A percentile compares a stretch with the other conserved stretches of the same genome.
phyloP scores from a whole-genome alignment of 805 yeast species.

The Candida suzukii region DNA sequence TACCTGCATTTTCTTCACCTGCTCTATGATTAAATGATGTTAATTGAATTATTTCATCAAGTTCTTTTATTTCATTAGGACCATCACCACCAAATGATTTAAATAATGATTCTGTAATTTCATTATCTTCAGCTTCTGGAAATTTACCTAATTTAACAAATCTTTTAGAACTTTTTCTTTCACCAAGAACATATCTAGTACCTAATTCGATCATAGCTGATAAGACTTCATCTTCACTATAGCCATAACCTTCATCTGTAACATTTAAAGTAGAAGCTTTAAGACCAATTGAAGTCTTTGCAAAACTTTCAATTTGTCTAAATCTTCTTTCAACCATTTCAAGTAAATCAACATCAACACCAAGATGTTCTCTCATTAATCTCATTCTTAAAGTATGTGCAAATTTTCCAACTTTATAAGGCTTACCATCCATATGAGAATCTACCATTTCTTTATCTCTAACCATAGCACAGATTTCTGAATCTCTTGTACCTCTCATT shows the following conservation, averaged over 20 bases:
- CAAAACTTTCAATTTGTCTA: slow-evolving; percentile 37
- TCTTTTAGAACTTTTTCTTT: slow-evolving; percentile 16
- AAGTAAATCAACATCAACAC: slow-evolving; percentile 82
- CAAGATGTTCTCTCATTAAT: slow-evolving; percentile 94
- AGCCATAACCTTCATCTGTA: slow-evolving; percentile 1
- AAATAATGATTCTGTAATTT: slow-evolving; percentile 14
- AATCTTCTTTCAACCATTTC: slow-evolving; percentile 78
- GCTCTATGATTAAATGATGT: slow-evolving; percentile 81
- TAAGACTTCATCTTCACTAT: slow-evolving; percentile 24
- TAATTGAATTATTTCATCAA: slow-evolving; percentile 17
- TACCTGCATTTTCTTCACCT: slow-evolving; percentile 79
- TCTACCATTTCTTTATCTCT: slow-evolving; percentile 74
- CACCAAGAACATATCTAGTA: slow-evolving; percentile 55
- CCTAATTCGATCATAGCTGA: slow-evolving; percentile 76
- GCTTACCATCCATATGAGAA: slow-evolving; percentile 72
- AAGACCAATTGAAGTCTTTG: slow-evolving; percentile 33
- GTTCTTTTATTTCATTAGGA: slow-evolving; percentile 14
- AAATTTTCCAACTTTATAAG: slow-evolving; percentile 77
- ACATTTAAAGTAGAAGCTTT: slow-evolving; percentile 33
- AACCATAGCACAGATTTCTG: slow-evolving; percentile 86
- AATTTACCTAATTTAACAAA: too few species aligned
- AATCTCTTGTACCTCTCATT: slow-evolving; percentile 89
- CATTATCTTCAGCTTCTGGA: slow-evolving; percentile 10
- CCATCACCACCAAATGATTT: slow-evolving; percentile 14
- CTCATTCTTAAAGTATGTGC: slow-evolving; percentile 86